Conservation (phyloP, 2,329 filamentous ascomycete species). For the Tolypocladium nubicola region DNA sequence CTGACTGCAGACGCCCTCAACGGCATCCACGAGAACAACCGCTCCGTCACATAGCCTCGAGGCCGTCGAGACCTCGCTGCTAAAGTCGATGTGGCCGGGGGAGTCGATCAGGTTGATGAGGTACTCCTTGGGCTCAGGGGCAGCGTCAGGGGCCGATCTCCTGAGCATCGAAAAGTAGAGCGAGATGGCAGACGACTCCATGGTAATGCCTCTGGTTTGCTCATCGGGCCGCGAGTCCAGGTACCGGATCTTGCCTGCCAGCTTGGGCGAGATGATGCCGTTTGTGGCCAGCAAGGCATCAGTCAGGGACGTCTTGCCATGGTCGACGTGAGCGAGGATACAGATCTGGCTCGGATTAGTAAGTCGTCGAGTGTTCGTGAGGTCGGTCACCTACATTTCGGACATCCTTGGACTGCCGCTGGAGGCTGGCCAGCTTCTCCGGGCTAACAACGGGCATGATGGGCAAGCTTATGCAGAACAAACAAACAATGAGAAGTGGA, state of each 20-base stretch:
- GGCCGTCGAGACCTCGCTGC: conserved; percentile 93
- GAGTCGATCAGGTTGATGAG: conserved; percentile 97
- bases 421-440: conserved; percentile 82
- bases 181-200: conserved; percentile 98
- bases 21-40: conserved; percentile 87
- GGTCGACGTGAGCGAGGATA: conserved; percentile 92
- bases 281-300: conserved; percentile 96
- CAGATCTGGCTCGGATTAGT: conserved; percentile 54
- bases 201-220: conserved; percentile 94
- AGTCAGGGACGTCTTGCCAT: conserved; percentile 95
- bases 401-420: conserved; percentile 78
- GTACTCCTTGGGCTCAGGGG: conserved; percentile 73
- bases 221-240: conserved; percentile 94
- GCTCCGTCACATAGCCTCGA: conserved; percentile 91
- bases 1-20: conserved; percentile 96
- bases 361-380: no score
- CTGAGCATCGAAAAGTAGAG: conserved; percentile 89
- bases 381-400: conserved; percentile 60
- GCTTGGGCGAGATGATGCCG: conserved; percentile 96
- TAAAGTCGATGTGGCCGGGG: conserved; percentile 96
- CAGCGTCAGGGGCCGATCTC: conserved; percentile 55
- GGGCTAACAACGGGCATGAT: conserved; percentile 86
- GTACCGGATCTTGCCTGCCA: conserved; percentile 96
- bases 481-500: not conserved
- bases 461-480: conserved; percentile 3